Base-by-base conservation (phyloP, 148 eudicot species). In the Rhododendron henanense region DNA sequence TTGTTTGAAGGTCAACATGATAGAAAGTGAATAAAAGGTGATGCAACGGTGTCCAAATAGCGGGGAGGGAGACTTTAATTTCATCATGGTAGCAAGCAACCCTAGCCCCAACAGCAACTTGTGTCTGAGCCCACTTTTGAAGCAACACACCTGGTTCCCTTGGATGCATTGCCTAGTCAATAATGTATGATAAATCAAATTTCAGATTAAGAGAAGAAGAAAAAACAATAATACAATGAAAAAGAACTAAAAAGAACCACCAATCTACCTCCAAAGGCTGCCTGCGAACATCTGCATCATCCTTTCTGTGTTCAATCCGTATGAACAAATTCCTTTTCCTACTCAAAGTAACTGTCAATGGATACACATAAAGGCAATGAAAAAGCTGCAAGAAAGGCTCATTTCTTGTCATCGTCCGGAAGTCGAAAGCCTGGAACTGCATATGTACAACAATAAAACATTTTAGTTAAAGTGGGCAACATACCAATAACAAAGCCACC, bases 341-440 rank as follows among this genome's bases (percentile, higher is more conserved):
- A 87, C 96, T 97, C 89, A 97, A 91, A 89, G 93, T 91, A 37
- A 97, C 96, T 84, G 94, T 95, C 93, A 94, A 91, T 37, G 99
- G 99, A 92, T 97, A 97, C 82, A 97, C 98, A 92, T 94, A 97
- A 14, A 97, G 98, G 88, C 95, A 95, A 88, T 97, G 99, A 87
- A 97, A 97, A 86, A 94, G 98, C 86, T 97, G 98, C 91, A 97
- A 88, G 91, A 95, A 97, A 41, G 99, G 99, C 92, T 97, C 99
- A 79, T 95, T 97, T 92, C 98, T 97, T n/a, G 95, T 91, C 83
- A 94, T 95, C 85, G 92, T 93, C 84, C 98, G 99, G 86, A 97
- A 97, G 90, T 97, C 99, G 87, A 97, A 97, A 25, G 98, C 99
- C 87, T 95, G 96, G 89, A 97, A 94, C 99, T 97, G 96, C 87